These are phyloP conservation scores for Lathyrus tuberosus DNA, from an alignment of 306 rosid species.

Conservation along the genomic window DNA sequence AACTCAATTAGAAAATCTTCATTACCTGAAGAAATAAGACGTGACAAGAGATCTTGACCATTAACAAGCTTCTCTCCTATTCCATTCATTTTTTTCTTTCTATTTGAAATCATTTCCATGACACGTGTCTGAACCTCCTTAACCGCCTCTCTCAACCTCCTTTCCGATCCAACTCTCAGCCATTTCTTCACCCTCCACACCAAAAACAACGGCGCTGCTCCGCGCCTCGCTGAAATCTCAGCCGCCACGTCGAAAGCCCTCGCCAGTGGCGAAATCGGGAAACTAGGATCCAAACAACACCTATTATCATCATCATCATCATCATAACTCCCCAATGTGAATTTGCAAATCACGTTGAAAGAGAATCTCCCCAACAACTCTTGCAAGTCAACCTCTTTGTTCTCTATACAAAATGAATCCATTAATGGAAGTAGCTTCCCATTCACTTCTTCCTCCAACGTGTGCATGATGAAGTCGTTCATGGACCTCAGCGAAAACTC, in stretches of 20 bases:
- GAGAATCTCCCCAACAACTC: constrained; percentile 66
- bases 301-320: constrained; percentile 33
- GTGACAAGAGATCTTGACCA: constrained; percentile 63
- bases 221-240: constrained; percentile 70
- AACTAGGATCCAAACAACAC: constrained; percentile 60
- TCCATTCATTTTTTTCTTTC: constrained; percentile 42
- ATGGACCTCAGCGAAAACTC: constrained; percentile 66
- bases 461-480: constrained; percentile 45
- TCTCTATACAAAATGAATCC: constrained; percentile 42
- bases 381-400: constrained; percentile 60
- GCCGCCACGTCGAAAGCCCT: constrained; percentile 75
- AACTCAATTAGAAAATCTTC: background rate
- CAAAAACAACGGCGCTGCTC: constrained; percentile 65
- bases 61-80: background rate
- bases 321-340: constrained; percentile 53
- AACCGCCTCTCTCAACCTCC: constrained; percentile 56
- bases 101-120: constrained; percentile 51
- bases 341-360: constrained; percentile 48
- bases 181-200: constrained; percentile 79
- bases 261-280: constrained; percentile 46
- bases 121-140: constrained; percentile 58
- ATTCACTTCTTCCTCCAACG: constrained; percentile 58
- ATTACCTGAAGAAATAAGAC: constrained; percentile 57
- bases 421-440: constrained; percentile 56
- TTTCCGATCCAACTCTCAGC: constrained; percentile 79